Conservation (phyloP, 768 basidiomycete species). For the Artomyces pyxidatus region DNA sequence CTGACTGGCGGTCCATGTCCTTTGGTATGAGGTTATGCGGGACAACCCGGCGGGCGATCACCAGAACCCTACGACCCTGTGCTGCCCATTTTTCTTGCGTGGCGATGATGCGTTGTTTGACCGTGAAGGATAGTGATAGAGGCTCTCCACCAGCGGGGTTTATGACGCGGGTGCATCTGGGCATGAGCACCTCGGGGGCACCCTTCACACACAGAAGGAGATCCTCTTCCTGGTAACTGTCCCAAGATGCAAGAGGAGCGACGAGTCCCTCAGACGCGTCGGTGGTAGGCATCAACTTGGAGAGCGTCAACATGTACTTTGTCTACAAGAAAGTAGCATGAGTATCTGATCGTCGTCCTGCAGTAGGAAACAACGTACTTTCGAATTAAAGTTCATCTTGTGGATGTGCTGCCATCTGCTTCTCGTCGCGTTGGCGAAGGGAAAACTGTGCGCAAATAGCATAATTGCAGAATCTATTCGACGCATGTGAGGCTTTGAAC, state of each 20-base stretch:
- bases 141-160: slow-evolving; percentile 28
- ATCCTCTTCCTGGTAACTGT: slow-evolving; percentile 19
- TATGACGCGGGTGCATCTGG: slow-evolving; percentile 32
- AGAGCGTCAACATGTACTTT: slow-evolving; percentile 47
- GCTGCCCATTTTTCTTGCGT: slow-evolving; percentile 42
- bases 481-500: not conserved
- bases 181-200: slow-evolving; percentile 44
- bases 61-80: slow-evolving; percentile 50
- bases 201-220: slow-evolving; percentile 36
- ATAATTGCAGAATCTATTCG: slow-evolving; percentile 44
- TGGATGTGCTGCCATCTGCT: slow-evolving; percentile 17
- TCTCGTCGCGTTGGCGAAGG: slow-evolving; percentile 6
- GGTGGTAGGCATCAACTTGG: slow-evolving; percentile 13
- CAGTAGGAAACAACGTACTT: slow-evolving; percentile 23
- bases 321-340: slow-evolving; percentile 26
- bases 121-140: slow-evolving; percentile 24
- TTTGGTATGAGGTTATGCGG: slow-evolving; percentile 26
- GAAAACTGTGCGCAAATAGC: slow-evolving; percentile 34
- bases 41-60: slow-evolving; percentile 42
- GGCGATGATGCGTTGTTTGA: slow-evolving; percentile 23
- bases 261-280: not conserved
- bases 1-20: slow-evolving; percentile 20
- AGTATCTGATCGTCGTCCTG: not conserved
- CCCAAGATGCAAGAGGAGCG: slow-evolving; percentile 23
- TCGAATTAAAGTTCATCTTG: slow-evolving; percentile 31